Base-by-base conservation (phyloP, 352 stramenopile genomes). In the Phytophthora sp. region DNA sequence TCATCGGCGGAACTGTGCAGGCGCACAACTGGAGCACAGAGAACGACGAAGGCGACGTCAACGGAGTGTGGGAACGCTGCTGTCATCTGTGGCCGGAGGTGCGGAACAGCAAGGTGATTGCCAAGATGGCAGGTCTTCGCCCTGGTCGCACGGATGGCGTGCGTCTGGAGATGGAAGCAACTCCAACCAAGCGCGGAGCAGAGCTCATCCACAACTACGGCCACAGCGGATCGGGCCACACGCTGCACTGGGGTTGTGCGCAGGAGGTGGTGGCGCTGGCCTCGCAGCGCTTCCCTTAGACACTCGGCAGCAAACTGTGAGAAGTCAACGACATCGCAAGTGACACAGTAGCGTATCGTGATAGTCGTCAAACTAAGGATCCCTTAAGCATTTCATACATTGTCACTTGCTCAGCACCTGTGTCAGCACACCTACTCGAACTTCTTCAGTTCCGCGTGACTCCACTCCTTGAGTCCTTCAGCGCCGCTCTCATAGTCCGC, bases 131-230 rank as follows among this genome's bases (percentile, higher is more conserved):
- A 1, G 82, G 80, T 0, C 43, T 91, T n/a, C 76, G 82, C 30
- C 82, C 82, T 1, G 55, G 68, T 2, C 78, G 78, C 10, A 30
- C 59, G 10, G 60, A 65, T 11, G 74, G 80, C 13, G 73, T 88
- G 43, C 76, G 80, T 9, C 62, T 91, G 1, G 76, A 84, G 34
- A 46, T 79, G 17, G 69, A 87, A 12, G 18, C 74, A 0, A 37
- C 38, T n/a, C 67, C 54, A 31, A 82, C 67, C 3, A 54, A 34
- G 2, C 34, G 41, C 30, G 76, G 79, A 2, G 76, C 82, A 0
- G 3, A 81, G 2, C 56, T 91, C 30, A 79, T 91, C 68, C 79
- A 91, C 74, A 91, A 89, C 69, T 91, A 91, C 24, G 82, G 64
- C 1, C 82, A 91, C 37, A 69, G 51, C 4, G 82, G 82, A 26